Evolutionary conservation across 2,329 filamentous ascomycete genomes (phyloP), one percentile per base, ranked within the genome.

Genomic region (Mycocentrospora acerina): DNA sequence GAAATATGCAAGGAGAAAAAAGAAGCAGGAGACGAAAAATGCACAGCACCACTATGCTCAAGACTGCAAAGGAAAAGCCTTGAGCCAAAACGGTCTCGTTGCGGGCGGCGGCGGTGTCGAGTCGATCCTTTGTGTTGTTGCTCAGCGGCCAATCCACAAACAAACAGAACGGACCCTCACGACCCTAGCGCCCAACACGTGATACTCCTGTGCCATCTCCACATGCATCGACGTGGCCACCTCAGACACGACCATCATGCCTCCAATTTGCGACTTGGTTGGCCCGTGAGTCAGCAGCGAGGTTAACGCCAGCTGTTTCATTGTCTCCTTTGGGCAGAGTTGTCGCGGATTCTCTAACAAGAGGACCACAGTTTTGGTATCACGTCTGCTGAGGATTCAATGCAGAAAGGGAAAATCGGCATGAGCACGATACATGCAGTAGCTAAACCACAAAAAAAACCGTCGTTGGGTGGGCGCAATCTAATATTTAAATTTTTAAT

Each of bases 111-210:
- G 43, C 42, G 38, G 43, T 53, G 47, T 51, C 46, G 50, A 46
- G 62, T 55, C 55, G 42, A 51, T 51, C 46, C 51, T 27, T 49
- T 40, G 40, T 53, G 48, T 48, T 47, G 49, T 48, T 48, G 37
- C 55, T 44, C 53, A 51, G 45, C 50, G 50, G 46, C 47, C 48
- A 35, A 30, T n/a, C n/a, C 37, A 38, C 49, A 59, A 59, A 60
- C 55, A 56, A 49, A 61, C 57, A 59, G 51, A 55, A 57, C 45
- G 35, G 50, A 40, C 48, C 51, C 54, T 51, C 47, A 34, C 51
- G 51, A 52, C 48, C 51, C 48, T 42, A 43, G 32, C 32, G 44
- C 49, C 30, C 44, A 34, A 38, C 46, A 48, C 42, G 44, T 55
- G 49, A 47, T 7, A 11, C 14, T 4, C 9, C 12, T 27, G 11